A percentile compares a stretch with the other conserved stretches of the same genome.
phyloP scores from a whole-genome alignment of 805 yeast genomes.

The Brettanomyces anomalus region DNA sequence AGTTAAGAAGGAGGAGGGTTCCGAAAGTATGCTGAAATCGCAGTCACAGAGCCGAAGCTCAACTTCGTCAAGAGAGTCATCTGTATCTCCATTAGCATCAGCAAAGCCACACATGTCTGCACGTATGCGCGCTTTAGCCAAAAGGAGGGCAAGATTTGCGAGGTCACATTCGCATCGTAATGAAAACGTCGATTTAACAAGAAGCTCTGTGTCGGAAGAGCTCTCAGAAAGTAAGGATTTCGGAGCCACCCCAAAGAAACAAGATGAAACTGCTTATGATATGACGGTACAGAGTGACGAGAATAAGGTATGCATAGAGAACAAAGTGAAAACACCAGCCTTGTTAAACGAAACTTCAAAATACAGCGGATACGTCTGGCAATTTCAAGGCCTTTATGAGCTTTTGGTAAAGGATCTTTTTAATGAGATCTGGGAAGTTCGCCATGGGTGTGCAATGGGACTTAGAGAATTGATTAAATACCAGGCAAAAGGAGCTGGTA shows the following conservation, averaged over 20 bases:
- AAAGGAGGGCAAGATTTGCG: conserved; percentile 75
- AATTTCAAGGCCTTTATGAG: conserved; percentile 88
- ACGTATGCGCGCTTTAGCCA: conserved; percentile 89
- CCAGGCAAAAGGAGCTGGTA: conserved; percentile 83
- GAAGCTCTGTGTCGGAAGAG: conserved; percentile 40
- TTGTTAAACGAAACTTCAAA: conserved; percentile 62
- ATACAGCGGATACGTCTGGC: conserved; percentile 78
- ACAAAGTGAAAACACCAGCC: conserved; percentile 46
- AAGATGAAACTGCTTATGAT: conserved; percentile 25
- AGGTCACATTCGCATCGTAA: conserved; percentile 37
- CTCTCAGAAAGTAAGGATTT: conserved; percentile 24
- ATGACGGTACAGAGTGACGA: conserved; percentile 76
- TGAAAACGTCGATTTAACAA: conserved; percentile 57
- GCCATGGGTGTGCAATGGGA: conserved; percentile 95
- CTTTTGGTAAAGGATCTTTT: conserved; percentile 69
- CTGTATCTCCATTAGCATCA: conserved; percentile 2
- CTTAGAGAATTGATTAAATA: conserved; percentile 73
- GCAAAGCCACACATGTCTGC: conserved; percentile 40
- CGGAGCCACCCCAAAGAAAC: conserved; percentile 8
- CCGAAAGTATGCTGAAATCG: conserved; percentile 5
- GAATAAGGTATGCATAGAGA: conserved; percentile 77
- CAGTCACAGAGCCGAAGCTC: neutral
- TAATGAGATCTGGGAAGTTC: conserved; percentile 83
- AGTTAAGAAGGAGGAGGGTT: conserved; percentile 6
- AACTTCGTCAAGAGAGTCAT: neutral